Percentiles rank a stretch among this genome's conserved stretches.
Conservation (phyloP, 805 yeast species). For the Hanseniaspora pseudoguilliermondii region DNA sequence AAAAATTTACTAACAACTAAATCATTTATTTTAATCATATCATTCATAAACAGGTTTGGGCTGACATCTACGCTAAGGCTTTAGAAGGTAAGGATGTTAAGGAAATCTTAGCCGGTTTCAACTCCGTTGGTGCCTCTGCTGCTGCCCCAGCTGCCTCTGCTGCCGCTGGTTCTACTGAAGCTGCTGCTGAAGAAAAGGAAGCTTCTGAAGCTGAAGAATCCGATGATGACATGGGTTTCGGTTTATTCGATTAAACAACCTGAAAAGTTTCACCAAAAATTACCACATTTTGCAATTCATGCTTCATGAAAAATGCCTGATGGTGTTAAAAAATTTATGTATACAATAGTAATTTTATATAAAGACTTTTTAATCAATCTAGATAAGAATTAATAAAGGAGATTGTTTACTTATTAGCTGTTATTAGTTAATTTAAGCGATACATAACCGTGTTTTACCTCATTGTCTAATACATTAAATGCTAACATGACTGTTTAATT, state of each 20-base stretch:
- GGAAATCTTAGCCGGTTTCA: conserved; percentile 50
- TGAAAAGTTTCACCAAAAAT: not conserved
- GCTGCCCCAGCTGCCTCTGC: conserved; percentile 33
- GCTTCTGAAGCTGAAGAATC: conserved; percentile 54
- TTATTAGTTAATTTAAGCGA: too few species aligned
- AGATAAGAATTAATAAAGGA: not conserved
- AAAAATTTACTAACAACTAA: conserved; percentile 12
- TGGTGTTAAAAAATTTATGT: not conserved
- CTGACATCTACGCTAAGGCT: conserved; percentile 72
- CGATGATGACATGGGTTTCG: conserved; percentile 86
- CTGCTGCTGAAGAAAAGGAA: conserved; percentile 47
- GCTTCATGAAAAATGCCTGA: not conserved
- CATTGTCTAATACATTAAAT: too few species aligned
- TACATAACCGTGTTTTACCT: too few species aligned
- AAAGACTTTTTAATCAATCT: not conserved
- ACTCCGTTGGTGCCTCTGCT: conserved; percentile 33
- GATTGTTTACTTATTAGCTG: not conserved
- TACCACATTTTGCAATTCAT: conserved; percentile 1
- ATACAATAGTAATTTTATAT: not conserved
- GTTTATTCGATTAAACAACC: conserved; percentile 65
- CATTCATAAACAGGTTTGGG: conserved; percentile 40
- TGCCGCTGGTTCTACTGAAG: conserved; percentile 37
- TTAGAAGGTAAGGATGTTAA: conserved; percentile 67
- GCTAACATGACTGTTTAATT: not conserved
- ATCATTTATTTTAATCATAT: not conserved